Evolutionary conservation across 2,329 filamentous ascomycete species (phyloP).

Genomic region (Colletotrichum siamense): DNA sequence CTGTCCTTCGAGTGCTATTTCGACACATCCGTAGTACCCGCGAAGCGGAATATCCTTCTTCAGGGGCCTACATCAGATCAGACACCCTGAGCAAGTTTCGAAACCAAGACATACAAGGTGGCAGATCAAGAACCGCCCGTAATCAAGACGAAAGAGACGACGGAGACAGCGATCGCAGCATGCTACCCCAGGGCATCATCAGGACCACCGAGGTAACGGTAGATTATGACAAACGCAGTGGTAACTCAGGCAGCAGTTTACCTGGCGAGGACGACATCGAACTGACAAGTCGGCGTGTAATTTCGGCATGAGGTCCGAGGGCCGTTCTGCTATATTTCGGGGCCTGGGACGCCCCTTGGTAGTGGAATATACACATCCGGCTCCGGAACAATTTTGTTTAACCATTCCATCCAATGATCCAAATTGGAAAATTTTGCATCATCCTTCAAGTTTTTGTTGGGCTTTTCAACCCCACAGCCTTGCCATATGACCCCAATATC

Average conservation of each 20-base stretch:
- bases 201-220: background rate
- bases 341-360: no score
- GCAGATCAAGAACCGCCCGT: background rate
- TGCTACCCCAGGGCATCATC: background rate
- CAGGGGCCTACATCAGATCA: background rate
- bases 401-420: no score
- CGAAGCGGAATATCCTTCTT: background rate
- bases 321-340: no score
- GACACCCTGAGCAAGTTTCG: background rate
- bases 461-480: no score
- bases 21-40: background rate
- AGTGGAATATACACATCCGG: no score
- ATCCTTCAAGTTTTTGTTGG: no score
- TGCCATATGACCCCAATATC: no score
- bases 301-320: background rate
- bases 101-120: background rate
- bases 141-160: background rate
- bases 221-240: background rate
- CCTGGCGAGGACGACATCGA: background rate
- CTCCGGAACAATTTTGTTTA: no score
- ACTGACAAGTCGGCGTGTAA: background rate
- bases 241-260: background rate
- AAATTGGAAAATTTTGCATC: no score
- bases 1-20: constrained; percentile 30
- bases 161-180: background rate